Conservation (phyloP, 2,329 filamentous ascomycete species). For the Cercospora berteroae region DNA sequence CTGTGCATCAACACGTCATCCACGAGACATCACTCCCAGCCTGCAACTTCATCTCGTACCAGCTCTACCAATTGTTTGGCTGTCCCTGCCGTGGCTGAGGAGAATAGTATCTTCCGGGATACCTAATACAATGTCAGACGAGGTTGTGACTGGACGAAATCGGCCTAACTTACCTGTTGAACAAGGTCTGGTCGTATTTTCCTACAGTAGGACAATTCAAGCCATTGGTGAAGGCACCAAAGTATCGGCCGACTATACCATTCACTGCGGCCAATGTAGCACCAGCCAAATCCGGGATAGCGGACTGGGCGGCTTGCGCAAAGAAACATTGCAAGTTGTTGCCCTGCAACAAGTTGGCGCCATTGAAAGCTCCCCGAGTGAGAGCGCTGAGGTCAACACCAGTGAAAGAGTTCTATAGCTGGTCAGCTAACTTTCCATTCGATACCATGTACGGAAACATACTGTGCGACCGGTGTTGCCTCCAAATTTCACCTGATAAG, state of each 20-base stretch:
- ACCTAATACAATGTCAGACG: not conserved
- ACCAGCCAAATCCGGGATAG: conserved; percentile 29
- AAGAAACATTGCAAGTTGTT: conserved; percentile 17
- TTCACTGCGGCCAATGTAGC: conserved; percentile 11
- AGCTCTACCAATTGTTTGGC: not conserved
- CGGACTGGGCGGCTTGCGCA: conserved; percentile 4
- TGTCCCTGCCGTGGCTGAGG: not conserved
- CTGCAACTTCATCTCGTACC: not conserved
- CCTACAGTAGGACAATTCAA: conserved; percentile 13
- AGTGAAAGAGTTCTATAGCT: not conserved
- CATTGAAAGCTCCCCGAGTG: conserved; percentile 46
- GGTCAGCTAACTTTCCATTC: not conserved
- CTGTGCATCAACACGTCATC: not conserved
- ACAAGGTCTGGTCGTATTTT: conserved; percentile 8
- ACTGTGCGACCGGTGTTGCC: conserved; percentile 31
- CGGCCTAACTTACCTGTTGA: not conserved
- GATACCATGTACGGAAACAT: not conserved
- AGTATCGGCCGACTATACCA: not conserved
- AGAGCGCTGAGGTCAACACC: conserved; percentile 39
- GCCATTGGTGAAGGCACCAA: conserved; percentile 13
- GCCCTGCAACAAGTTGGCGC: conserved; percentile 20
- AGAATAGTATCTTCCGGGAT: not conserved
- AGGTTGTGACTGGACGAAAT: not conserved
- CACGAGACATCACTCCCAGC: not conserved
- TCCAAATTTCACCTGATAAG: conserved; percentile 29